phyloP scores from a whole-genome alignment of 2,329 filamentous ascomycete genomes.

The Ceratocystis ficicola region DNA sequence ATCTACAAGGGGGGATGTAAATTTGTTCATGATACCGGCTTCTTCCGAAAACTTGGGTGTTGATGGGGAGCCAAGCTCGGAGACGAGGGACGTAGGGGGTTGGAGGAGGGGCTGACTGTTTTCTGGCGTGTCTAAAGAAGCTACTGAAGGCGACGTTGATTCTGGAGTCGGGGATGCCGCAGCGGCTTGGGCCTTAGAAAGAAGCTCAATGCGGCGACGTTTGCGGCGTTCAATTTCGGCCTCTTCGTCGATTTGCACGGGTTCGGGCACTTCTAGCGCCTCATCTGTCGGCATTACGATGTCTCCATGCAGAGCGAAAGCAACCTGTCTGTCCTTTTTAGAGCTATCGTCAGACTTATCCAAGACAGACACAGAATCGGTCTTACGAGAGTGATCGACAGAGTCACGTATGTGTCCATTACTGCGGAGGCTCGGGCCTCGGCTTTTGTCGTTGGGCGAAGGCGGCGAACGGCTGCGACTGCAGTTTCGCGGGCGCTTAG shows the following conservation, averaged over 20 bases:
- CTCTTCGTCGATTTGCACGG: slow-evolving; percentile 61
- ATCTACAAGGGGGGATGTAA: slow-evolving; percentile 27
- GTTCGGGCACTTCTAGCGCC: slow-evolving; percentile 28
- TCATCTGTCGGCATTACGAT: slow-evolving; percentile 18
- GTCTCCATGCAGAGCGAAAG: slow-evolving; percentile 17
- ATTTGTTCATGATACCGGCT: slow-evolving; percentile 15
- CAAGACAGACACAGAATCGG: slow-evolving; percentile 12
- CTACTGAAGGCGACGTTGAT: slow-evolving; percentile 40
- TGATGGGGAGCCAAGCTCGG: neutral
- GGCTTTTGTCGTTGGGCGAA: slow-evolving; percentile 30
- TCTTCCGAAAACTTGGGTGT: slow-evolving; percentile 18
- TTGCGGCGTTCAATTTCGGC: slow-evolving; percentile 75
- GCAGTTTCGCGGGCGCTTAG: slow-evolving; percentile 45
- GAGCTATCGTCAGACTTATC: slow-evolving; percentile 40
- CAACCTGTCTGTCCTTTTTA: slow-evolving; percentile 19
- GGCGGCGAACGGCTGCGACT: slow-evolving; percentile 37
- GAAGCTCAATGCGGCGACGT: slow-evolving; percentile 70
- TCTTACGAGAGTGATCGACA: slow-evolving; percentile 37
- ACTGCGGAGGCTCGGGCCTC: slow-evolving; percentile 27
- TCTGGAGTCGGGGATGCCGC: slow-evolving; percentile 52
- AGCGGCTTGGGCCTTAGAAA: slow-evolving; percentile 66
- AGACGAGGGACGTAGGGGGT: slow-evolving; percentile 33
- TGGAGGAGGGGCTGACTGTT: slow-evolving; percentile 25
- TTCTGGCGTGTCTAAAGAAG: neutral
- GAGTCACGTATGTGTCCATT: slow-evolving; percentile 24